These are phyloP conservation scores for Pestalotiopsis sp. DNA, from an alignment of 2,329 filamentous ascomycete species.

Conservation along the genomic window DNA sequence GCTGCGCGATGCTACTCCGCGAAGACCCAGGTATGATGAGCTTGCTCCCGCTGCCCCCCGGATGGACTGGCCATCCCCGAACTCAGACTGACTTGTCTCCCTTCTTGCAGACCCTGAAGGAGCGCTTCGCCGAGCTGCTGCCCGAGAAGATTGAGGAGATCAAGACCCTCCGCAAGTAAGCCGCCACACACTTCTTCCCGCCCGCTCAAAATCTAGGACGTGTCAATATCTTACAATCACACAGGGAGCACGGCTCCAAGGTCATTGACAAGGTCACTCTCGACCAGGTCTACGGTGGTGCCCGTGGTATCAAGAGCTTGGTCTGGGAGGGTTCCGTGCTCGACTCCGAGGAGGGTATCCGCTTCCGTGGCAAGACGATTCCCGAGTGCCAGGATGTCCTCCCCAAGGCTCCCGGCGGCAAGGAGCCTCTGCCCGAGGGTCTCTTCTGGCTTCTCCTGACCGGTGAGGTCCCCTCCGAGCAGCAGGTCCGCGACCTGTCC, in stretches of 20 bases:
- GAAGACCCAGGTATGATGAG: constrained; percentile 75
- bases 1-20: constrained; percentile 89
- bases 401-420: constrained; percentile 93
- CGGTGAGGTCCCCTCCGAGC: constrained; percentile 94
- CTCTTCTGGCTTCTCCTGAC: constrained; percentile 99
- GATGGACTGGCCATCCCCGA: constrained; percentile 5
- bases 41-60: constrained; percentile 17
- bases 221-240: constrained; percentile 25
- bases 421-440: constrained; percentile 97
- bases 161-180: constrained; percentile 96
- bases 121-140: constrained; percentile 94
- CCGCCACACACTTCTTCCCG: constrained; percentile 20
- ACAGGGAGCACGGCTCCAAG: constrained; percentile 90
- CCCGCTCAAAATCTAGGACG: not conserved
- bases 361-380: constrained; percentile 98
- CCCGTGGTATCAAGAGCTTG: constrained; percentile 96
- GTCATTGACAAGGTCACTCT: constrained; percentile 97
- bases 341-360: constrained; percentile 98
- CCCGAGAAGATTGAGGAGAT: constrained; percentile 98
- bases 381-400: constrained; percentile 98
- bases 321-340: constrained; percentile 99
- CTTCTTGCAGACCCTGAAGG: constrained; percentile 80
- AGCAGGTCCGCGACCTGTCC: constrained; percentile 97
- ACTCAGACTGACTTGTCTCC: constrained; percentile 23
- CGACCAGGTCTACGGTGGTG: constrained; percentile 99